Percentiles rank a stretch among this genome's conserved stretches.
Conservation (phyloP, 2,329 filamentous ascomycete genomes). For the Penicillium sp. region DNA sequence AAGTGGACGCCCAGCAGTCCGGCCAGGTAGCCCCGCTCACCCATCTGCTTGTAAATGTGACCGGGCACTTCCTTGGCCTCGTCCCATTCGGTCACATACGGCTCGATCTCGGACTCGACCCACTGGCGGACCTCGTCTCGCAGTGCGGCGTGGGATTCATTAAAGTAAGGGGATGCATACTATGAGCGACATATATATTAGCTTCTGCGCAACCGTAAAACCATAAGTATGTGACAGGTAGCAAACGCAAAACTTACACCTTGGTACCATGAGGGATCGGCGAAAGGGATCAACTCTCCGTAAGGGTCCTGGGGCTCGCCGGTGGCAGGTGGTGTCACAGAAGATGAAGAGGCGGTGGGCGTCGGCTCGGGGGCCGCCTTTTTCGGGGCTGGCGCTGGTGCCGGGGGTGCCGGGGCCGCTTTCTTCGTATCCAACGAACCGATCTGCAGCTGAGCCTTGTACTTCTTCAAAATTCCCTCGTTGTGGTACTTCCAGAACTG, state of each 20-base stretch:
- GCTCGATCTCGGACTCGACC: slow-evolving; percentile 86
- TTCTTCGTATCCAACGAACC: slow-evolving; percentile 85
- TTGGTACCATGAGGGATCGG: slow-evolving; percentile 93
- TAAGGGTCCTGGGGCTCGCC: slow-evolving; percentile 77
- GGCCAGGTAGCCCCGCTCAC: slow-evolving; percentile 85
- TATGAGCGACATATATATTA: slow-evolving; percentile 38
- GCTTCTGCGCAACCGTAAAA: background rate
- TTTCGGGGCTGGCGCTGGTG: slow-evolving; percentile 47
- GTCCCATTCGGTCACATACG: slow-evolving; percentile 93
- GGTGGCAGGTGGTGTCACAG: slow-evolving; percentile 52
- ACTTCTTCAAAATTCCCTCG: slow-evolving; percentile 62
- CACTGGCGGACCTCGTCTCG: slow-evolving; percentile 89
- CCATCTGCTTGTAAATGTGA: slow-evolving; percentile 92
- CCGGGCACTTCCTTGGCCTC: slow-evolving; percentile 88
- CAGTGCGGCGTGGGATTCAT: slow-evolving; percentile 87
- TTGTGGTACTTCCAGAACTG: slow-evolving; percentile 69
- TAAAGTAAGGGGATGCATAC: slow-evolving; percentile 97
- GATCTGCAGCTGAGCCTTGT: slow-evolving; percentile 59
- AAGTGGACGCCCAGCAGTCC: slow-evolving; percentile 80
- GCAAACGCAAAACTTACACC: slow-evolving; percentile 61
- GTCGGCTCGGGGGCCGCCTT: slow-evolving; percentile 58
- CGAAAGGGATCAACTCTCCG: slow-evolving; percentile 85
- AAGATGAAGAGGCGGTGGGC: slow-evolving; percentile 45
- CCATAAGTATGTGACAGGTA: background rate
- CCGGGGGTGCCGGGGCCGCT: slow-evolving; percentile 36